Base-by-base conservation (phyloP, 129 eudicot genomes). In the Tagetes patula region DNA sequence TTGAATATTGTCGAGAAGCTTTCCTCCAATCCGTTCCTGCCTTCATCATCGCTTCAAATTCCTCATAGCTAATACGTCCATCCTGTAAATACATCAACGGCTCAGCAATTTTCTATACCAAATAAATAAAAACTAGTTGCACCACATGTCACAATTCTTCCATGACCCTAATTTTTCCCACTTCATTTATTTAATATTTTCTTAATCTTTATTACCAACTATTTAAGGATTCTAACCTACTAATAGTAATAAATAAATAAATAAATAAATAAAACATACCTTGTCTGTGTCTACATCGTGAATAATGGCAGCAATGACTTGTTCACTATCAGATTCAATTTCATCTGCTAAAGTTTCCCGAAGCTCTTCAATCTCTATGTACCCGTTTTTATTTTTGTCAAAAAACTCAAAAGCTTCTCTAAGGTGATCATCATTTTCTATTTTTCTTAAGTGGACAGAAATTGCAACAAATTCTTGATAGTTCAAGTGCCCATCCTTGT, bases 11-110 rank as follows among this genome's bases (percentile, higher is more conserved):
- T 70, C 97, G 79, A 3, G 97, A 91, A 55, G 97, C 97, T 72
- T 91, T 91, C 77, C 97, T 91, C 97, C 97, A 91, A 78, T 91
- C 97, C 9, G 93, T 88, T 58, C 97, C 97, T 0, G 96, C 81
- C 70, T 92, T 89, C 98, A 92, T 92, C 98, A 92, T 92, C 4
- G 91, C 83, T 27, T 83, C 83, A 65, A 92, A 92, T 68, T 92
- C 98, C 12, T 89, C 96, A 9, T 85, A 92, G 76, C 96, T 92
- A 68, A 89, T 92, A 6, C 85, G 79, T n/a, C 98, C 94, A 53
- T 89, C 98, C 98, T 92, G 79, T 20, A 20, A 56, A 30, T 20
- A 20, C 27, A 20, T 20, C 27, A 20, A 20, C 27, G 27, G 27
- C 27, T 20, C 27, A 20, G 27, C 27, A 20, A 20, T 20, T 20